Conservation (phyloP, 1,284 basidiomycete genomes). For the Afroboletus lepidellus region DNA sequence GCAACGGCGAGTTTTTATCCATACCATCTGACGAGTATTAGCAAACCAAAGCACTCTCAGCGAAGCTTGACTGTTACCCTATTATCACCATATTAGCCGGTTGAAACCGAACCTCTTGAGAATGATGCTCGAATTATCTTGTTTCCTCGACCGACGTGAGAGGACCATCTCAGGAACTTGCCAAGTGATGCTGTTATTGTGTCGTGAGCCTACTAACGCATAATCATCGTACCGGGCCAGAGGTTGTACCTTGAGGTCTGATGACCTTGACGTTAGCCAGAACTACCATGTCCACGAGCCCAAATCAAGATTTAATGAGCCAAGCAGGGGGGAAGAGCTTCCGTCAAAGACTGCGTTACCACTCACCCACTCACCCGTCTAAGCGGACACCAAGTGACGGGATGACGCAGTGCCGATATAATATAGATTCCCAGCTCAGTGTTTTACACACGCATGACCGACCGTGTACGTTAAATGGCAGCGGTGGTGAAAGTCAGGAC, state of each 20-base stretch:
- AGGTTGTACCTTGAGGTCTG: background rate
- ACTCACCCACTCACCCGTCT: background rate
- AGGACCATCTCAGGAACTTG: background rate
- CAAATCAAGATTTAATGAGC: background rate
- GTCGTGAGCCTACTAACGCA: background rate
- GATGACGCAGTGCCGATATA: background rate
- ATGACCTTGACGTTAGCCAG: background rate
- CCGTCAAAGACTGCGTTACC: background rate
- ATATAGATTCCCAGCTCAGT: background rate
- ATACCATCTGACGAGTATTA: background rate
- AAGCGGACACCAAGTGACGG: too few relatives aligned
- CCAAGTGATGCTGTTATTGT: background rate
- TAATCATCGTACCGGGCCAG: background rate
- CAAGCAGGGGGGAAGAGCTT: background rate
- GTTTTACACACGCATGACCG: background rate
- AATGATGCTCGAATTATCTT: background rate
- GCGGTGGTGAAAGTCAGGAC: too few relatives aligned
- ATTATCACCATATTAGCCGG: too few relatives aligned
- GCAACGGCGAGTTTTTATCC: background rate
- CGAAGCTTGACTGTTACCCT: too few relatives aligned
- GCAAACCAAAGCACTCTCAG: background rate
- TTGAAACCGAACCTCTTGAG: background rate
- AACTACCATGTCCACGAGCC: background rate
- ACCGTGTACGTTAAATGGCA: background rate
- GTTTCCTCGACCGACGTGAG: background rate